phyloP scores from a whole-genome alignment of 768 basidiomycete species.

The Pleurotus eryngii region DNA sequence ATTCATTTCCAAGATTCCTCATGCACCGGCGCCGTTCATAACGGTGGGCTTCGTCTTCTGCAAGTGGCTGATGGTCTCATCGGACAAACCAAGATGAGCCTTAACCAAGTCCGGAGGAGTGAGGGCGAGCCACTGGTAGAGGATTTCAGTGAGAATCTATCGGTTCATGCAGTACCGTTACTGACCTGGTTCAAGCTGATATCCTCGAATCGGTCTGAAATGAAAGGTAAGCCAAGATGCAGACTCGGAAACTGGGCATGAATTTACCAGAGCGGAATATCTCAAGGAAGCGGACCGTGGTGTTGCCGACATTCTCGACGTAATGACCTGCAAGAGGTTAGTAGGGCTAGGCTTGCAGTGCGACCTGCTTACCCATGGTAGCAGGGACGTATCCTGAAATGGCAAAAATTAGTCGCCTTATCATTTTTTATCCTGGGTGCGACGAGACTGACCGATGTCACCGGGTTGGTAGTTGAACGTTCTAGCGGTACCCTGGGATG shows the following conservation, averaged over 20 bases:
- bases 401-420: background rate
- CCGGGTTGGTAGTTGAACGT: slow-evolving; percentile 57
- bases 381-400: slow-evolving; percentile 51
- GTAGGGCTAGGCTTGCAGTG: background rate
- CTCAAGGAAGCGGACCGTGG: slow-evolving; percentile 44
- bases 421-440: slow-evolving; percentile 2
- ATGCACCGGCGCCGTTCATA: slow-evolving; percentile 18
- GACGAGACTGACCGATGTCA: slow-evolving; percentile 33
- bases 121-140: slow-evolving; percentile 32
- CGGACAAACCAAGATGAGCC: slow-evolving; percentile 39
- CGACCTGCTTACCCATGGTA: slow-evolving; percentile 39
- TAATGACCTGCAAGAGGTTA: slow-evolving; percentile 37
- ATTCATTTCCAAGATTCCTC: background rate
- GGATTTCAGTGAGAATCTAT: background rate
- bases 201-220: slow-evolving; percentile 28
- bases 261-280: slow-evolving; percentile 39
- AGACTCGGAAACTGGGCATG: background rate
- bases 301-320: slow-evolving; percentile 52
- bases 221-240: background rate
- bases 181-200: slow-evolving; percentile 14
- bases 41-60: slow-evolving; percentile 38
- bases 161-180: background rate
- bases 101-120: slow-evolving; percentile 45
- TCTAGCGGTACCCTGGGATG: slow-evolving; percentile 45
- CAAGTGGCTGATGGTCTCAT: slow-evolving; percentile 30